Percentiles rank a stretch among this genome's conserved stretches.
Conservation (phyloP, 2,329 filamentous ascomycete genomes). For the Penicillium sp. region DNA sequence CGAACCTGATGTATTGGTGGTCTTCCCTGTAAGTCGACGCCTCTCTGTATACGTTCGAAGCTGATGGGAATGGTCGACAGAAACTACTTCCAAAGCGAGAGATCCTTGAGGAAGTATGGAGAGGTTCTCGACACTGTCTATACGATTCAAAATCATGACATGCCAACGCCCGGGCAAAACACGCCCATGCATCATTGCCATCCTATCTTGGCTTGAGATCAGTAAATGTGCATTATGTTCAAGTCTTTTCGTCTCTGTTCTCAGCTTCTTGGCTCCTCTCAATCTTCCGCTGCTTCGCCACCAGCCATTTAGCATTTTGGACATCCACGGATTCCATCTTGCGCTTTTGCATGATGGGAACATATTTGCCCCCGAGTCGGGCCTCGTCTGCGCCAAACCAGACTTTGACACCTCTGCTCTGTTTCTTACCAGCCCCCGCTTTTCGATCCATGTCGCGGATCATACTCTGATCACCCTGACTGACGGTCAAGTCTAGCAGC, state of each 20-base stretch:
- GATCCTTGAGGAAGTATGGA: conserved; percentile 85
- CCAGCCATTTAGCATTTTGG: conserved; percentile 57
- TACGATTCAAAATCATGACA: conserved; percentile 59
- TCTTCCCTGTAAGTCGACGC: conserved; percentile 66
- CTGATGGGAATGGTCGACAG: conserved; percentile 28
- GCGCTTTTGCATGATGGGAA: conserved; percentile 51
- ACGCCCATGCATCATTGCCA: conserved; percentile 12
- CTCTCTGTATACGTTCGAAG: neutral
- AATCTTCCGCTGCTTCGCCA: conserved; percentile 44
- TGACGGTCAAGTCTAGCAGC: conserved; percentile 60
- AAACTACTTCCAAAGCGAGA: conserved; percentile 64
- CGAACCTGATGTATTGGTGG: conserved; percentile 84
- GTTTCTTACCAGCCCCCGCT: conserved; percentile 21
- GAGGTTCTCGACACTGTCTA: conserved; percentile 73
- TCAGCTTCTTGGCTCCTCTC: conserved; percentile 26
- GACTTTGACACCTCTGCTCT: conserved; percentile 45
- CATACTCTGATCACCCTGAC: conserved; percentile 34
- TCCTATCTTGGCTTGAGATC: neutral
- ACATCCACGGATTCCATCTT: conserved; percentile 55
- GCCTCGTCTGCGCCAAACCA: conserved; percentile 55
- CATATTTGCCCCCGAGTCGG: conserved; percentile 53
- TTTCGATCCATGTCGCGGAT: conserved; percentile 22
- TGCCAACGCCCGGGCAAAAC: conserved; percentile 6
- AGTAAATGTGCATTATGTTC: conserved; percentile 5
- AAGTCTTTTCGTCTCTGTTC: conserved; percentile 5